A percentile compares a stretch with the other conserved stretches of the same genome.
These are phyloP conservation scores for Cytospora leucostoma DNA, from an alignment of 2,329 filamentous ascomycete species.

Conservation along the genomic window DNA sequence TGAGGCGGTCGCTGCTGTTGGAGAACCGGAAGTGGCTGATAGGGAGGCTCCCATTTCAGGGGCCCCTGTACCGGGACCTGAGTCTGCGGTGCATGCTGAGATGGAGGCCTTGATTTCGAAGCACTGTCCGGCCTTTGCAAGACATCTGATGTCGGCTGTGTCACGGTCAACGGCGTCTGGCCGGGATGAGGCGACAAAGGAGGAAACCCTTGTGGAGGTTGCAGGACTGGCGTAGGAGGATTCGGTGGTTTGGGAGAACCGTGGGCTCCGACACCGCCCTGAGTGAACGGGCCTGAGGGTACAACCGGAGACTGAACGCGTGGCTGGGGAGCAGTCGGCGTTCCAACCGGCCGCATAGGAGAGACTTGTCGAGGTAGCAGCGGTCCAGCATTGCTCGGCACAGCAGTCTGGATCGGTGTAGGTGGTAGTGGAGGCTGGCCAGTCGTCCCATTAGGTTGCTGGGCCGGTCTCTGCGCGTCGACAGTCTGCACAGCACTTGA, in stretches of 20 bases:
- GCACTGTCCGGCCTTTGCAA: constrained; percentile 39
- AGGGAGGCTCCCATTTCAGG: constrained; percentile 46
- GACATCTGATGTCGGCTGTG: constrained; percentile 34
- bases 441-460: constrained; percentile 26
- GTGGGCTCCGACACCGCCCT: constrained; percentile 8
- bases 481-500: constrained; percentile 13
- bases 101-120: constrained; percentile 35
- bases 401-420: constrained; percentile 17
- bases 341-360: constrained; percentile 13
- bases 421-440: constrained; percentile 14
- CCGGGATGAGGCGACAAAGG: constrained; percentile 35
- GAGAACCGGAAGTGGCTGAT: constrained; percentile 36
- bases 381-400: constrained; percentile 7
- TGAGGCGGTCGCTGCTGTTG: constrained; percentile 27
- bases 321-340: constrained; percentile 20
- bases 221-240: constrained; percentile 39
- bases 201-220: constrained; percentile 42
- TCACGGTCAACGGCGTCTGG: constrained; percentile 32
- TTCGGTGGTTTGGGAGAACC: constrained; percentile 17
- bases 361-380: constrained; percentile 13
- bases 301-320: constrained; percentile 8
- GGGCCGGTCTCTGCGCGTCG: constrained; percentile 11
- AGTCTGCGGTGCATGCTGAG: constrained; percentile 28
- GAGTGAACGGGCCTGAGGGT: constrained; percentile 10
- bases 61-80: constrained; percentile 36